Evolutionary conservation across 129 eudicot genomes (phyloP).

Genomic region (Deinandra increscens): DNA sequence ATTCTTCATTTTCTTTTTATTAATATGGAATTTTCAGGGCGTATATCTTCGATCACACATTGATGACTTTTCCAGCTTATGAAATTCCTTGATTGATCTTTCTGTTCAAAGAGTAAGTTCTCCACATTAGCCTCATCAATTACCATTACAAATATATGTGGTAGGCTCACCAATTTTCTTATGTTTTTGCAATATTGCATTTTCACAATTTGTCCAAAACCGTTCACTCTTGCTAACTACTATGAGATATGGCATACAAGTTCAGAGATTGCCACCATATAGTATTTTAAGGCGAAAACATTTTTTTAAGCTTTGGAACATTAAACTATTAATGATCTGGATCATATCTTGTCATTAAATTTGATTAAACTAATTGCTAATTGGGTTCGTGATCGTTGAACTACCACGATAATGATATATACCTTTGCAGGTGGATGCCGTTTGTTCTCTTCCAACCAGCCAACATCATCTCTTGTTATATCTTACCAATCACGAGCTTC

Average conservation of each 20-base stretch:
- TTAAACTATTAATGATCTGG: constrained; percentile 13
- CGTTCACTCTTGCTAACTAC: constrained; percentile 2
- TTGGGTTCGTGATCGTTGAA: not conserved
- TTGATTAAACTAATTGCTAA: constrained; percentile 14
- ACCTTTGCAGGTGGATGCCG: constrained; percentile 37
- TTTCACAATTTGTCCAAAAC: not conserved
- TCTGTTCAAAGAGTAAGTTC: constrained; percentile 51
- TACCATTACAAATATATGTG: not conserved
- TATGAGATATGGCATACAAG: not conserved
- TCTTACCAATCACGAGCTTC: constrained; percentile 39
- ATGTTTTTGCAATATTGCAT: not conserved
- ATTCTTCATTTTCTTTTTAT: not conserved
- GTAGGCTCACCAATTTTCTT: not conserved
- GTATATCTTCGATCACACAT: constrained; percentile 28
- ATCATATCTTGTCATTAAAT: not conserved
- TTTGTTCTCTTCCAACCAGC: constrained; percentile 29
- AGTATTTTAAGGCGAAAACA: not conserved
- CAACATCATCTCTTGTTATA: constrained; percentile 29
- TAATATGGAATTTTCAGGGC: constrained; percentile 23
- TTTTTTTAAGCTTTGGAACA: not conserved
- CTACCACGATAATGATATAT: constrained; percentile 10
- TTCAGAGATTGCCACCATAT: not conserved
- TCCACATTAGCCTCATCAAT: not conserved
- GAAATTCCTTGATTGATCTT: constrained; percentile 37
- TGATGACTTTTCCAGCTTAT: constrained; percentile 36